Base-by-base conservation (phyloP, 1,284 basidiomycete species). In the Ganoderma resinaceum region DNA sequence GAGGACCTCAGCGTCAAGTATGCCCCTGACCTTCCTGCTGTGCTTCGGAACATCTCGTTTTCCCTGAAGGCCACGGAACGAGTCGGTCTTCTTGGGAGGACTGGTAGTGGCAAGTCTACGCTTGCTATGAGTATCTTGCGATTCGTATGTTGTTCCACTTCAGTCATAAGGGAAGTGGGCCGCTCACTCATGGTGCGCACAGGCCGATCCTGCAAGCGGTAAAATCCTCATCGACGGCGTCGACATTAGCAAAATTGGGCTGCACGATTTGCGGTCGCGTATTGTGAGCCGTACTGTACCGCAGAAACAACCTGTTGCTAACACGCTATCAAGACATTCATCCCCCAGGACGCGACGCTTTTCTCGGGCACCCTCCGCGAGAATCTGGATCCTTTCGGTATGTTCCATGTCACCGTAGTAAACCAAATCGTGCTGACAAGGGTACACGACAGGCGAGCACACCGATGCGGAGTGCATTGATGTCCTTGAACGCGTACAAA, bases 281-380 rank as follows among this genome's bases (percentile, higher is more conserved):
- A 77, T 95, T 75, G 91, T 91, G 76, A 76, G 88, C 80, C 9
- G 2, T 46, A 31, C 31, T 29, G n/a, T 3, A 14, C 9, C 35
- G 6, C 46, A 49, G 14, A 12, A 12, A 1, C 23, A 29, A 14
- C 16, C 1, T 14, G 49, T 29, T 42, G 59, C 42, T 61, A 3
- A 63, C 23, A 14, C 11, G 40, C 4, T 49, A 46, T 4, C 9
- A 62, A 92, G 90, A 94, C 92, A 1, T 93, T 95, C 74, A 95
- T 95, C 71, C 93, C 94, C 12, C 80, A 93, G 81, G 93, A 95
- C 76, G 89, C 91, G 0, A 86, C 95, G 0, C 82, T 97, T 3
- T 97, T 98, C 82, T 93, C 92, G 0, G 95, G 96, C 0, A 96
- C 93, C 0, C 82, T 97, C 31, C 84, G 94, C 23, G 92, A 95